Percentiles rank a stretch among this genome's conserved stretches.
Conservation (phyloP, 805 yeast genomes). For the Candida vaughaniae region DNA sequence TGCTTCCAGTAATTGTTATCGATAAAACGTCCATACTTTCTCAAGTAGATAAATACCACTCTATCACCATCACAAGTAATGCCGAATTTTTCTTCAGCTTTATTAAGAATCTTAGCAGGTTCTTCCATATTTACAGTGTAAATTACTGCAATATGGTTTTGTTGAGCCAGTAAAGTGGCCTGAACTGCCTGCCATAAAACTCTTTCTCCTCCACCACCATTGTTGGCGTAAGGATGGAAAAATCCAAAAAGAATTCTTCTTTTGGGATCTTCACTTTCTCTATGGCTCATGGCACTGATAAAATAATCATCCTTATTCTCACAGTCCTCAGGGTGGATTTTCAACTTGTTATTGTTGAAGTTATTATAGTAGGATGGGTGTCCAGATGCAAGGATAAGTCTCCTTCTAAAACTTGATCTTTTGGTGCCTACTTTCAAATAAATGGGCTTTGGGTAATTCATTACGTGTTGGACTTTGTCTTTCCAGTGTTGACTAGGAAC, state of each 20-base stretch:
- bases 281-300: constrained; percentile 24
- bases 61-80: constrained; percentile 43
- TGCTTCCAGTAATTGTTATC: constrained; percentile 73
- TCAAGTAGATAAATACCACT: constrained; percentile 61
- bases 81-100: constrained; percentile 56
- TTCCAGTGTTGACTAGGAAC: constrained; percentile 42
- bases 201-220: constrained; percentile 98
- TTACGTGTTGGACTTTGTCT: constrained; percentile 30
- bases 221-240: constrained; percentile 93
- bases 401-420: constrained; percentile 38
- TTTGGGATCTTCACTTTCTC: constrained; percentile 34
- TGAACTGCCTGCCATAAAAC: constrained; percentile 93
- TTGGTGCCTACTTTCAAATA: constrained; percentile 36
- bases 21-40: constrained; percentile 53
- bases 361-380: constrained; percentile 41
- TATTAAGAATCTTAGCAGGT: constrained; percentile 48
- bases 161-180: constrained; percentile 54
- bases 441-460: constrained; percentile 32
- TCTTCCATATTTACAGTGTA: constrained; percentile 68
- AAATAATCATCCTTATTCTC: constrained; percentile 21
- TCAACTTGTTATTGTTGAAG: constrained; percentile 35
- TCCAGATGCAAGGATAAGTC: constrained; percentile 34
- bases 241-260: constrained; percentile 67
- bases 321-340: constrained; percentile 29
- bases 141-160: constrained; percentile 56